These are phyloP conservation scores for Solanum tacnaense DNA, from an alignment of 257 asterid species.

Conservation along the genomic window DNA sequence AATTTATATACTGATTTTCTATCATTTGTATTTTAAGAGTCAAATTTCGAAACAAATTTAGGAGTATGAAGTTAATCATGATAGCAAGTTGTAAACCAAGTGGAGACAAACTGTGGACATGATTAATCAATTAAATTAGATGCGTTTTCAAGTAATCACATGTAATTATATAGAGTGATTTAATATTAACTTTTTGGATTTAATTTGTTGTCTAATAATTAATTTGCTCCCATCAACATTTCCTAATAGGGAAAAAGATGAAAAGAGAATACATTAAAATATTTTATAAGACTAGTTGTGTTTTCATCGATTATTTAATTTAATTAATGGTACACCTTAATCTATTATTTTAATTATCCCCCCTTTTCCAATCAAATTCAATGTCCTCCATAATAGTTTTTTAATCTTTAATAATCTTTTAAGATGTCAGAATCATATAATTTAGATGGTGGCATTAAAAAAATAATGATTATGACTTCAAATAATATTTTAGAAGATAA, in stretches of 20 bases:
- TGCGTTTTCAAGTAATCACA: neutral
- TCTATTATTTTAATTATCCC: neutral
- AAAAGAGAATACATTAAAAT: neutral
- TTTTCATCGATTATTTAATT: neutral
- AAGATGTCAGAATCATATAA: neutral
- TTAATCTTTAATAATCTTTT: neutral
- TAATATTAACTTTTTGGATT: too few relatives aligned
- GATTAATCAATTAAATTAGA: constrained; percentile 14
- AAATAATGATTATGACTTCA: constrained; percentile 7
- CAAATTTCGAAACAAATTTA: too few relatives aligned
- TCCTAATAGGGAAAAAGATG: constrained; percentile 23
- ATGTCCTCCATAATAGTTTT: neutral
- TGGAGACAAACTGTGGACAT: constrained; percentile 18
- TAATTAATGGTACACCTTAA: neutral
- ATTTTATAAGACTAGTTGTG: constrained; percentile 15
- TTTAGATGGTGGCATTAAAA: constrained; percentile 2
- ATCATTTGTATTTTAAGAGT: too few relatives aligned
- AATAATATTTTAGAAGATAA: constrained; percentile 1
- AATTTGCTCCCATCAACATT: constrained; percentile 1
- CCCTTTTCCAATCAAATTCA: neutral
- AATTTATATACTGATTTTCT: too few relatives aligned
- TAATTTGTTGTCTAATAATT: constrained; percentile 4
- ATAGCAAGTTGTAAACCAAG: constrained; percentile 13
- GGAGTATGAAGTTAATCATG: too few relatives aligned
- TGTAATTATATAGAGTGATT: neutral